A percentile compares a stretch with the other conserved stretches of the same genome.
Evolutionary conservation across 2,329 filamentous ascomycete genomes (phyloP).

Genomic region (Phaeosphaeriaceae sp.): DNA sequence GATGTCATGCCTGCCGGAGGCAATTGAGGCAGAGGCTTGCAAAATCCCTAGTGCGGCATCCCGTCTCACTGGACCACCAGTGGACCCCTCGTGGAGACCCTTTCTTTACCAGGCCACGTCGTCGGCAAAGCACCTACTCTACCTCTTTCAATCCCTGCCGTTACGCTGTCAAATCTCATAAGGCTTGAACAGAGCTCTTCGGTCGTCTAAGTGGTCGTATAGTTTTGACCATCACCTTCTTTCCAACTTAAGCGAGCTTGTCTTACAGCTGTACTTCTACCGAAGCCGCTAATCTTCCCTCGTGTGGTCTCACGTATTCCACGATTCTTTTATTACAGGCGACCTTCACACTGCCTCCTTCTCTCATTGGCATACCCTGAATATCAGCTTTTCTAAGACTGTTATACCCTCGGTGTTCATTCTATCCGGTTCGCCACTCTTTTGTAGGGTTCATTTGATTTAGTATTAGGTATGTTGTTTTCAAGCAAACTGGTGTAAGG

Average conservation of each 20-base stretch:
- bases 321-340: slow-evolving; percentile 47
- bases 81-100: slow-evolving; percentile 27
- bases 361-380: slow-evolving; percentile 41
- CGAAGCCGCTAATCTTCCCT: slow-evolving; percentile 43
- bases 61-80: slow-evolving; percentile 30
- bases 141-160: slow-evolving; percentile 33
- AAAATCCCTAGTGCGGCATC: slow-evolving; percentile 39
- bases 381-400: slow-evolving; percentile 25
- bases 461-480: slow-evolving; percentile 45
- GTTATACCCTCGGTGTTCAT: slow-evolving; percentile 35
- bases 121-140: slow-evolving; percentile 31
- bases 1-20: slow-evolving; percentile 29
- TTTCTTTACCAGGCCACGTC: slow-evolving; percentile 32
- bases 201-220: slow-evolving; percentile 43
- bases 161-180: slow-evolving; percentile 41
- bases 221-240: slow-evolving; percentile 45
- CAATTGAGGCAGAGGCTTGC: slow-evolving; percentile 44
- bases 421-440: slow-evolving; percentile 43
- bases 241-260: slow-evolving; percentile 48
- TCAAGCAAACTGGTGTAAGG: slow-evolving; percentile 13
- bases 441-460: slow-evolving; percentile 32
- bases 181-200: slow-evolving; percentile 36
- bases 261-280: slow-evolving; percentile 36
- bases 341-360: slow-evolving; percentile 34
- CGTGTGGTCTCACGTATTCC: slow-evolving; percentile 31